Base-by-base conservation (phyloP, 2,329 filamentous ascomycete genomes). In the Xylogone sp. region DNA sequence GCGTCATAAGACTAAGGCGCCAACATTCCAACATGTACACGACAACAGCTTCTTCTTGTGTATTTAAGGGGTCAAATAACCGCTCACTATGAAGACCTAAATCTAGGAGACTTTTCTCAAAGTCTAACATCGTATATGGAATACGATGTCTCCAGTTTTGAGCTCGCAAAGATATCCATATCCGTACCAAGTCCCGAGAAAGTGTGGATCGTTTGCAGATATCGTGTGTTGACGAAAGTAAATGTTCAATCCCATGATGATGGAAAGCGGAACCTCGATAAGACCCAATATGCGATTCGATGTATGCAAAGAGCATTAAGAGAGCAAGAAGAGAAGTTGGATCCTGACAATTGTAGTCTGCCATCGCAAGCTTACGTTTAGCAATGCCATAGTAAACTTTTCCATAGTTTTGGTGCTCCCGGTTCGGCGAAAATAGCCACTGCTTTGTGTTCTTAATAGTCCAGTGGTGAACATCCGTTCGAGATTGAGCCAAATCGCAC, bases 161-260 rank as follows among this genome's bases (percentile, higher is more conserved):
- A 20, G 45, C 16, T 5, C 45, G 45, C 27, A 22, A 7, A 39
- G 4, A 20, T 21, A 20, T 22, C 45, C 45, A 48, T 31, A 20
- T 21, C 29, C 24, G 19, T 20, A 48, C 18, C 18, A 48, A 31
- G 9, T 19, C 29, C 22, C 29, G 7, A 2, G 22, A 12, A 24
- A 45, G 8, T 16, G 19, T 27, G 13, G 45, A 34, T 19, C 8
- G 29, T 31, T 31, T 13, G 27, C 27, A 31, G 13, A 31, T 8
- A 13, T 31, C 8, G 20, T 48, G 6, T 19, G 31, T 4, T n/a
- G 45, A 42, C 8, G 45, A 19, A 39, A 48, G 45, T 20, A 48
- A 20, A 39, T 48, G 45, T 19, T 48, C 45, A 39, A 48, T 48
- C 18, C 12, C 45, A 48, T 48, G 45, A 48, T 48, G 45, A 20